phyloP scores from a whole-genome alignment of 139 green algal species.

The Chlorella sp. region DNA sequence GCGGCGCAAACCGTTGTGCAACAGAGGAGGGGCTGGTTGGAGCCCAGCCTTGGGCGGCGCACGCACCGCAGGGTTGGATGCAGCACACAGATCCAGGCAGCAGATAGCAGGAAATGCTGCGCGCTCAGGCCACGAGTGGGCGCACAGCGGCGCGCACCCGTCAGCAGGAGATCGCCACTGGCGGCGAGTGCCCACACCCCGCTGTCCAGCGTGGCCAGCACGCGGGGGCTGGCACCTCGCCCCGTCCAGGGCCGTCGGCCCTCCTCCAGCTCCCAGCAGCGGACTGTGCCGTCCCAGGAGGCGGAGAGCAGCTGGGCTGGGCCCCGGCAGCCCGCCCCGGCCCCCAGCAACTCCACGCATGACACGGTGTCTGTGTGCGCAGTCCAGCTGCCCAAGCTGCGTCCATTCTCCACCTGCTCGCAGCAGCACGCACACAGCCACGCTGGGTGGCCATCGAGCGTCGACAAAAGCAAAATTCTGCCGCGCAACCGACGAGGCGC shows the following conservation, averaged over 20 bases:
- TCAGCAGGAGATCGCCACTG: conserved; percentile 42
- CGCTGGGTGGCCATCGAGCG: conserved; percentile 4
- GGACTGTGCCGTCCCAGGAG: conserved; percentile 78
- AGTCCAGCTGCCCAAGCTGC: conserved; percentile 53
- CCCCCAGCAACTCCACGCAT: conserved; percentile 44
- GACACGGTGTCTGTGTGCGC: conserved; percentile 74
- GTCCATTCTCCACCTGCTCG: no score
- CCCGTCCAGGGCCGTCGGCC: conserved; percentile 66
- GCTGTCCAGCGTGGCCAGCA: conserved; percentile 46
- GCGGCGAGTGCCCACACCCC: conserved; percentile 57
- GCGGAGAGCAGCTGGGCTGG: conserved; percentile 41
- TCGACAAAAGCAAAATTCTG: no score
- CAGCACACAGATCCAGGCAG: neutral
- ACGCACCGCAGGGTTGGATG: neutral
- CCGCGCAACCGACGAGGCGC: no score
- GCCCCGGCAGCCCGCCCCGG: neutral
- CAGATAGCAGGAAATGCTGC: neutral
- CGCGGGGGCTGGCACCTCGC: conserved; percentile 18
- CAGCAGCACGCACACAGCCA: no score
- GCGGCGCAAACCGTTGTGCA: neutral
- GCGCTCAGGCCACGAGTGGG: neutral
- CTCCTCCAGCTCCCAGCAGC: conserved; percentile 63
- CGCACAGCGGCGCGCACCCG: conserved; percentile 8
- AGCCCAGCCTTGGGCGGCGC: neutral
- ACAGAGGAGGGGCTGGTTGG: no score